Conservation (phyloP, 2,329 filamentous ascomycete species). For the Rhynchosporium agropyri region DNA sequence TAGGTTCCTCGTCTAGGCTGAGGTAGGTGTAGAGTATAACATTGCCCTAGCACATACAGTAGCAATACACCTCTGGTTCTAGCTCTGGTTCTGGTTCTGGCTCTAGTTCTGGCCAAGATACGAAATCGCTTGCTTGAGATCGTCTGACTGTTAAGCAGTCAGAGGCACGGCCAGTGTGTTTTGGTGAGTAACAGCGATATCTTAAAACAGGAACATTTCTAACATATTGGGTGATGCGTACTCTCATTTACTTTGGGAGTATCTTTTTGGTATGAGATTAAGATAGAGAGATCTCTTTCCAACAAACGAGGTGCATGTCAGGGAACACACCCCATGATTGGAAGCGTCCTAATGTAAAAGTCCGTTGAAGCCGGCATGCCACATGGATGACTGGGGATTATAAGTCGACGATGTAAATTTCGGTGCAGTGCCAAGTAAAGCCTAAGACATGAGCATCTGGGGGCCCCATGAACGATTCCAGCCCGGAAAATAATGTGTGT, state of each 20-base stretch:
- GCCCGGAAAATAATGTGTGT: conserved; percentile 18
- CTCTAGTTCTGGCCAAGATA: conserved; percentile 1
- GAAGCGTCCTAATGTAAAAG: not conserved
- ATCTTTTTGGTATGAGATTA: not conserved
- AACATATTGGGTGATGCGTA: not conserved
- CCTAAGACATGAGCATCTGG: conserved; percentile 16
- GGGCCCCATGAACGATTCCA: conserved; percentile 18
- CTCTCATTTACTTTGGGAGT: not conserved
- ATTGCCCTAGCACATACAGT: too few relatives aligned
- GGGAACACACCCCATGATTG: not conserved
- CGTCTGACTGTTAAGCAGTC: conserved; percentile 5
- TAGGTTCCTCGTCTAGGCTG: conserved; percentile 5
- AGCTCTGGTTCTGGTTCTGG: too few relatives aligned
- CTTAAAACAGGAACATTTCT: not conserved
- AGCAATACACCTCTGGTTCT: too few relatives aligned
- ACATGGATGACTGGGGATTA: conserved; percentile 12
- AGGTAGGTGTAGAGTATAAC: not conserved
- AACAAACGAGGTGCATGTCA: conserved; percentile 9
- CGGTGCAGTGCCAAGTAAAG: conserved; percentile 10
- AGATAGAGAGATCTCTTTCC: not conserved
- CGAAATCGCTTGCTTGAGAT: conserved; percentile 9
- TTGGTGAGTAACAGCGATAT: not conserved
- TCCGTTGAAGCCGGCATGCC: conserved; percentile 5
- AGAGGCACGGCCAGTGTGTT: not conserved
- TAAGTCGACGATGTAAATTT: conserved; percentile 13